Conservation (phyloP, 139 green algal genomes). For the Chlamydomonas schloesseri region DNA sequence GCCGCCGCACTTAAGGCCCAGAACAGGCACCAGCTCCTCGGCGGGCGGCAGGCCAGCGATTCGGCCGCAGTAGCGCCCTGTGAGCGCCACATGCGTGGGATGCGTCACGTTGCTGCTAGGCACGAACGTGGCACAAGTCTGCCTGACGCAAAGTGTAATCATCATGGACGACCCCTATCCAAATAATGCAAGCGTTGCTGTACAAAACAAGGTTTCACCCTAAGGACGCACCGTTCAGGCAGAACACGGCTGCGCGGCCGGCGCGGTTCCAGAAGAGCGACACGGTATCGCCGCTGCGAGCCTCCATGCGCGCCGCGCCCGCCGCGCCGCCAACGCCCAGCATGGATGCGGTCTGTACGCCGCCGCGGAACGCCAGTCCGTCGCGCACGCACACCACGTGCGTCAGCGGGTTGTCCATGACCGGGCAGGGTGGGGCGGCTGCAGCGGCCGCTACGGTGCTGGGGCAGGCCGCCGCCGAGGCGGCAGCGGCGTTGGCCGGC, state of each 20-base stretch:
- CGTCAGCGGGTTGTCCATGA: conserved; percentile 22
- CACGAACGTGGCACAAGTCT: too few relatives aligned
- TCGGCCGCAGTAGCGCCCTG: conserved; percentile 40
- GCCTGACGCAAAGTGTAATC: too few relatives aligned
- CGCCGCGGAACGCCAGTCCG: conserved; percentile 31
- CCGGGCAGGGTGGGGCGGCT: neutral
- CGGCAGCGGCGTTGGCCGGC: neutral
- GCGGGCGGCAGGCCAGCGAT: neutral
- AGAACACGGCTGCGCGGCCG: neutral
- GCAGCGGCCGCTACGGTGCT: neutral
- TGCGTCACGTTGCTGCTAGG: too few relatives aligned
- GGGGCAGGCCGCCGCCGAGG: neutral
- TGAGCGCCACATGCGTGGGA: too few relatives aligned
- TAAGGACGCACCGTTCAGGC: conserved; percentile 14
- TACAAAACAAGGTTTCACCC: too few relatives aligned
- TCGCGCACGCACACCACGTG: conserved; percentile 27
- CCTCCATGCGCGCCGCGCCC: neutral
- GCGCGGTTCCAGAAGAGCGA: conserved; percentile 39
- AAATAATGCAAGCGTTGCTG: too few relatives aligned
- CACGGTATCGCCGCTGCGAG: conserved; percentile 7
- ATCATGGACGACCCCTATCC: too few relatives aligned
- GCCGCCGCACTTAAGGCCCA: conserved; percentile 17
- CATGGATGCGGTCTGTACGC: neutral
- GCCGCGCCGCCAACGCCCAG: neutral
- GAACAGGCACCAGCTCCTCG: neutral